Conservation (phyloP, 495 filamentous ascomycete genomes). For the Bathelium albidoporum region DNA sequence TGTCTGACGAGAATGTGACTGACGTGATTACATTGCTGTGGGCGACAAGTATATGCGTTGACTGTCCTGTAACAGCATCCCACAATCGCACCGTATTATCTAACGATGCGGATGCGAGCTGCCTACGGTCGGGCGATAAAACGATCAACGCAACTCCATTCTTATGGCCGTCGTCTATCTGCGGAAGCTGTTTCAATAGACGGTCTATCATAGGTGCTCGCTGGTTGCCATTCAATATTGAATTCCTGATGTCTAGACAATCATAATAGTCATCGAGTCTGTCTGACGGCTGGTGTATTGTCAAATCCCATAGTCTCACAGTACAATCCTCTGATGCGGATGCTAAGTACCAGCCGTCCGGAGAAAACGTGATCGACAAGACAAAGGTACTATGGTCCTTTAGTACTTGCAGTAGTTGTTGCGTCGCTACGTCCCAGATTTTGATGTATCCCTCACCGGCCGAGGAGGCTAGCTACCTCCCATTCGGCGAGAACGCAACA, state of each 20-base stretch:
- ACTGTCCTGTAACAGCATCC: neutral
- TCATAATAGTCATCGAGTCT: no score
- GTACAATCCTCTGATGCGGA: neutral
- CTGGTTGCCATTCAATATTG: no score
- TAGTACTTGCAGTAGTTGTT: slow-evolving; percentile 5
- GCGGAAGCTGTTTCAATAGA: no score
- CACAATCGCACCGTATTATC: neutral
- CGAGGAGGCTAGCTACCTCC: slow-evolving; percentile 8
- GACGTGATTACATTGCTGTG: neutral
- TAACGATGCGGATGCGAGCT: neutral
- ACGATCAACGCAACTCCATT: no score
- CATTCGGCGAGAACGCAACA: neutral
- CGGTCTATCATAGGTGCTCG: no score
- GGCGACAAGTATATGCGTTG: neutral
- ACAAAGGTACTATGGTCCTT: neutral
- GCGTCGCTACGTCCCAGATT: slow-evolving; percentile 11
- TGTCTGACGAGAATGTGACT: neutral
- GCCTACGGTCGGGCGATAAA: no score
- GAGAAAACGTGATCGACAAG: neutral
- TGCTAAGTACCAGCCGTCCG: slow-evolving; percentile 6
- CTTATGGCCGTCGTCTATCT: no score
- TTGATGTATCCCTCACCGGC: neutral
- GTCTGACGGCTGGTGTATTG: no score
- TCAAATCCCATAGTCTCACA: slow-evolving; percentile 1
- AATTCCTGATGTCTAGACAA: no score